phyloP scores from a whole-genome alignment of 139 green algal genomes.

The Chlorella sp. region DNA sequence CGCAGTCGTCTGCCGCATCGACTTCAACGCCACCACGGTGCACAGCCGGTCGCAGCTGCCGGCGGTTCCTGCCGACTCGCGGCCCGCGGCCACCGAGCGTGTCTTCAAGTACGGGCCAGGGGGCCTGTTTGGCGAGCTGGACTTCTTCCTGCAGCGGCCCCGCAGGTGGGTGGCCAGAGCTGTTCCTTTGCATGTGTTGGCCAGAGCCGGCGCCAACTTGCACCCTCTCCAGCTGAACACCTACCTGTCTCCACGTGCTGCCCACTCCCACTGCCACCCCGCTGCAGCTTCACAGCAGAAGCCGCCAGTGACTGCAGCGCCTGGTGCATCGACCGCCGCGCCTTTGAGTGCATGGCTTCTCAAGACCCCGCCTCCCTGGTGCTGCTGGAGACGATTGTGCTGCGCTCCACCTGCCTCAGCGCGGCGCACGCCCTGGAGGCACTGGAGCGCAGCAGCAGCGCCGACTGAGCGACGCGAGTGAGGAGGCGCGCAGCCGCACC shows the following conservation, averaged over 20 bases:
- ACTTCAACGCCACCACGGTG: slow-evolving; percentile 12
- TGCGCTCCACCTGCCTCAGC: slow-evolving; percentile 41
- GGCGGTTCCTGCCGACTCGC: slow-evolving; percentile 4
- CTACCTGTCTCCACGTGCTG: too few relatives aligned
- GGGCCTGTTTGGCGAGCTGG: slow-evolving; percentile 43
- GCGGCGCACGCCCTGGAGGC: slow-evolving; percentile 42
- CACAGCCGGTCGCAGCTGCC: slow-evolving; percentile 25
- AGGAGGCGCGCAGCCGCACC: too few relatives aligned
- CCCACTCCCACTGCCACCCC: too few relatives aligned
- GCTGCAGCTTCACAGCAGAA: not conserved
- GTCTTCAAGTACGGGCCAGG: slow-evolving; percentile 29
- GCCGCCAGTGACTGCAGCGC: not conserved
- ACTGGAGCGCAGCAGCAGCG: slow-evolving; percentile 11
- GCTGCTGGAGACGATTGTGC: slow-evolving; percentile 48
- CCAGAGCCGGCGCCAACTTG: too few relatives aligned
- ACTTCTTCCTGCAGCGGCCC: slow-evolving; percentile 60
- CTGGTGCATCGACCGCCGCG: slow-evolving; percentile 19
- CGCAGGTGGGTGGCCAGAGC: too few relatives aligned
- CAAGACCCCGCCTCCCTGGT: slow-evolving; percentile 23
- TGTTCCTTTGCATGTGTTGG: too few relatives aligned
- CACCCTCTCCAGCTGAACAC: too few relatives aligned
- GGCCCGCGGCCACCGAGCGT: not conserved
- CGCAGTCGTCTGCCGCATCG: slow-evolving; percentile 14
- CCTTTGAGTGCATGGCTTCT: slow-evolving; percentile 8
- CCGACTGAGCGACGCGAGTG: too few relatives aligned